Base-by-base conservation (phyloP, 768 basidiomycete genomes). In the Hypsizygus marmoreus region DNA sequence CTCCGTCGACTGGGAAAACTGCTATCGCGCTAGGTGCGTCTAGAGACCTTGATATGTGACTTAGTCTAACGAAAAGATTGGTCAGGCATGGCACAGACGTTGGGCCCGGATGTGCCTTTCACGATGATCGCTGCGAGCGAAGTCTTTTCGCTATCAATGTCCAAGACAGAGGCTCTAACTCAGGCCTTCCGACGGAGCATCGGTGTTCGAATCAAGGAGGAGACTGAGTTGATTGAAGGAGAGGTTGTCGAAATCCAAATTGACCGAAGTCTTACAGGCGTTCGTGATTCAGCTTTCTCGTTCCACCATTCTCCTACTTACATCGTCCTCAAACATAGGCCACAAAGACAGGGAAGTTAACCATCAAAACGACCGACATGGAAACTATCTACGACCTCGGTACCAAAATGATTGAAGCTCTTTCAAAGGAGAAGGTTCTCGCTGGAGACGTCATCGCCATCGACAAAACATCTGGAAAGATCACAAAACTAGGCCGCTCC, bases 231-330 rank as follows among this genome's bases (percentile, higher is more conserved):
- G 39, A 94, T 98, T 52, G 94, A 97, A 63, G 97, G 97, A 42
- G 95, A 99, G 66, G 92, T 99, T 6, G 93, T 98, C 5, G 95
- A 99, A 70, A 95, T 98, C 55, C 95, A 97, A 65, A 95, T 99
- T 48, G 97, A 99, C 73, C 79, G 95, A 33, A 95, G 91, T 71
- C 70, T 98, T 32, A 97, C 95, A 47, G 97, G 97, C 31, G 95
- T 97, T 58, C 60, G 68, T 70, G 11, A 35, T 41, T 51, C 49
- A 33, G 44, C 25, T 19, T 50, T 42, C 30, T 37, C 11, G 9
- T 34, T 43, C 30, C 12, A 13, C 40, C 20, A 30, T 11, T 16
- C 7, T 40, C 40, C 39, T 16, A 35, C 47, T 44, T 20, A 32
- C n/a, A n/a, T n/a, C n/a, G n/a, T n/a, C n/a, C 41, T 36, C 22